Conservation (phyloP, 768 basidiomycete genomes). For the Dioszegia crocea region DNA sequence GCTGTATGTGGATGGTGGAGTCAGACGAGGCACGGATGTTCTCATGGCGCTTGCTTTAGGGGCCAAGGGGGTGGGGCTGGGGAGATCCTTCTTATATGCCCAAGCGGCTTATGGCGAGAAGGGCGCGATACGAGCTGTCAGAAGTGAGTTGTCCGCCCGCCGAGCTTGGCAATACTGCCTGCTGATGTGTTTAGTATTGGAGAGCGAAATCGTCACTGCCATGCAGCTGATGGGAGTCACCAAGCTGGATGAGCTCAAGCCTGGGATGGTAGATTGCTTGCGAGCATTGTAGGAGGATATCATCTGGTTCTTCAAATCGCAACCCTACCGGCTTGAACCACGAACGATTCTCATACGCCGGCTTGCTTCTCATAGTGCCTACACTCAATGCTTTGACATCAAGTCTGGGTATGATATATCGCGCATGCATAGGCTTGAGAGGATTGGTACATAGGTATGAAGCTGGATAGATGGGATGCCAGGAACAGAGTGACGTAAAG, state of each 20-base stretch:
- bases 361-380: too few species aligned
- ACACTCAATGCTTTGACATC: too few species aligned
- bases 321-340: too few species aligned
- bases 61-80: slow-evolving; percentile 50
- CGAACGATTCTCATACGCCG: too few species aligned
- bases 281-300: not conserved
- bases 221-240: slow-evolving; percentile 45
- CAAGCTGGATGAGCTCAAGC: slow-evolving; percentile 34
- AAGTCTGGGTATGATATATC: too few species aligned
- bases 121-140: slow-evolving; percentile 46
- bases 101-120: slow-evolving; percentile 51
- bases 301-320: too few species aligned
- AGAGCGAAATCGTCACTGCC: slow-evolving; percentile 45
- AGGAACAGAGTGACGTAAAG: too few species aligned
- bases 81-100: slow-evolving; percentile 51
- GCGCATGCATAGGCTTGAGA: too few species aligned
- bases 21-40: slow-evolving; percentile 77
- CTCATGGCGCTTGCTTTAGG: slow-evolving; percentile 77
- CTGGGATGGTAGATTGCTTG: slow-evolving; percentile 43
- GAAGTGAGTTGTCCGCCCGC: slow-evolving; percentile 33
- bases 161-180: too few species aligned
- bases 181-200: slow-evolving; percentile 35
- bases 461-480: too few species aligned
- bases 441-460: too few species aligned
- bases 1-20: slow-evolving; percentile 83